Percentiles rank a stretch among this genome's conserved stretches.
Evolutionary conservation across 192 early-diverging fungal genomes (phyloP).

Genomic region (Umbelopsis ramanniana): DNA sequence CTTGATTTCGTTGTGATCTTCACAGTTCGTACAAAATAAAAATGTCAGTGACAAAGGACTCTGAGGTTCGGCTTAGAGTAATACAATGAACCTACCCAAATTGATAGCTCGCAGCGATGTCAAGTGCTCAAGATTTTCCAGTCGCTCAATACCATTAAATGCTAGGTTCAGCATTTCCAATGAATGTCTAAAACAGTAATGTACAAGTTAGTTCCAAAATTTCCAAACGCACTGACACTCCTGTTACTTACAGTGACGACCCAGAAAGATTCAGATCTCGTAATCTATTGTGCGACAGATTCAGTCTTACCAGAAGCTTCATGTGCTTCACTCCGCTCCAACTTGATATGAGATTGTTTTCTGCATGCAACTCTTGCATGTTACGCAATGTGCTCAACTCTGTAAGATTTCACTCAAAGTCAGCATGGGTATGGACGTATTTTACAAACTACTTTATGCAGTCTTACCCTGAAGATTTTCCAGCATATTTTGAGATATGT

Average conservation of each 20-base stretch:
- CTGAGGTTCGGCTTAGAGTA: not conserved
- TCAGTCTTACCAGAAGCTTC: slow-evolving; percentile 40
- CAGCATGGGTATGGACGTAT: not conserved
- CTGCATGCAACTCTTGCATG: slow-evolving; percentile 43
- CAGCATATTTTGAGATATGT: slow-evolving; percentile 48
- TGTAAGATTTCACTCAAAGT: not conserved
- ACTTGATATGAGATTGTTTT: slow-evolving; percentile 46
- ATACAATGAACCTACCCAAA: slow-evolving; percentile 37
- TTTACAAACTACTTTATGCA: not conserved
- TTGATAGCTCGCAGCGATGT: slow-evolving; percentile 43
- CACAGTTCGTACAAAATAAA: not conserved
- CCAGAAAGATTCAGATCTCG: slow-evolving; percentile 38
- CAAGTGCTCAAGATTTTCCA: slow-evolving; percentile 44
- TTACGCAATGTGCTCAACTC: slow-evolving; percentile 30
- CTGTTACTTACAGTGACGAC: slow-evolving; percentile 39
- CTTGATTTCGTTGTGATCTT: slow-evolving; percentile 51
- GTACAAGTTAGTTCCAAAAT: not conserved
- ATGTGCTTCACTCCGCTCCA: slow-evolving; percentile 42
- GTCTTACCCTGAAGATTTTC: slow-evolving; percentile 38
- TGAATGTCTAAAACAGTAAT: slow-evolving; percentile 29
- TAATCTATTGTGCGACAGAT: slow-evolving; percentile 44
- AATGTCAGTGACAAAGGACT: not conserved
- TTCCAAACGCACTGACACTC: not conserved
- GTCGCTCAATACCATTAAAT: slow-evolving; percentile 45
- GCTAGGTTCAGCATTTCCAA: slow-evolving; percentile 51